Base-by-base conservation (phyloP, 192 early-diverging fungal species). In the Pecoramyces ruminantium region DNA sequence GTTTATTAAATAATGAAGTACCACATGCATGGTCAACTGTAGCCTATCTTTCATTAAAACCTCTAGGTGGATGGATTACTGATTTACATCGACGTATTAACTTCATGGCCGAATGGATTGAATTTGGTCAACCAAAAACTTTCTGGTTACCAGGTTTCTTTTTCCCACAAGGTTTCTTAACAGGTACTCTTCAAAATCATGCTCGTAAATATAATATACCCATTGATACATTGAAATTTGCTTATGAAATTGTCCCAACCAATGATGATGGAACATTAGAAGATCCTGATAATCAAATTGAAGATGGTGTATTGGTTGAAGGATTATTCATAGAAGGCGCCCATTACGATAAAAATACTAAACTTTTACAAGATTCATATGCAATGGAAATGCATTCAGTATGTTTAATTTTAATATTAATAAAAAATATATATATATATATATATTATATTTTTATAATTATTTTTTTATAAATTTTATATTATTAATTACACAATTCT, bases 341-440 rank as follows among this genome's bases (percentile, higher is more conserved):
- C 4, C 79, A 89, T 78, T 91, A 89, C 87, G 90, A 91, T 84
- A 38, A 83, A 30, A 86, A 89, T 58, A 86, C 85, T 51, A 42
- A 84, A 28, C 25, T 86, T 25, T 38, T 91, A 11, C 89, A 90
- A 80, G 90, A 91, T 78, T 88, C 90, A 39, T 88, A 87, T 80
- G 87, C 90, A 16, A 91, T 91, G 90, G 90, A 91, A 81, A 91
- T 91, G 90, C 90, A 84, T 82, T 89, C 90, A 80, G 90, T 91
- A 84, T 29, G 84, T 83, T n/a, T 78, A n/a, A n/a, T n/a, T n/a
- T n/a, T n/a, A n/a, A n/a, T n/a, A n/a, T n/a, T n/a, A n/a, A n/a
- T n/a, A n/a, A n/a, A n/a, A n/a, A n/a, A n/a, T n/a, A n/a, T n/a
- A n/a, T n/a, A n/a, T n/a, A n/a, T n/a, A n/a, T n/a, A n/a, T n/a